Evolutionary conservation across 345 rosid genomes (phyloP).

Genomic region (Anacardium occidentale): DNA sequence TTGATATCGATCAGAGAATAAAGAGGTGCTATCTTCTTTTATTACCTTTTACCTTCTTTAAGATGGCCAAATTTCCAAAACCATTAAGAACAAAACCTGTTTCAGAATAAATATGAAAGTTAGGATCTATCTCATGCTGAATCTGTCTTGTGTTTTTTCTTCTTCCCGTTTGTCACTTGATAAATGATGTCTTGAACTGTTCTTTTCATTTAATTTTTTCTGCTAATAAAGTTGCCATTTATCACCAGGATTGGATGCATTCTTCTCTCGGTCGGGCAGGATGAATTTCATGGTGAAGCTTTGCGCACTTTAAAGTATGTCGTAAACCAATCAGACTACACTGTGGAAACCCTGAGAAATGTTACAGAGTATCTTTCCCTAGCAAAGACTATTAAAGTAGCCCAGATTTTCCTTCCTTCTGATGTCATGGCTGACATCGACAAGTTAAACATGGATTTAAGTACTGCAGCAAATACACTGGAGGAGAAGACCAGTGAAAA

Average conservation of each 20-base stretch:
- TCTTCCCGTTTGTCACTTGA: background rate
- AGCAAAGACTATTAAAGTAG: slow-evolving; percentile 84
- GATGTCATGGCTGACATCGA: slow-evolving; percentile 69
- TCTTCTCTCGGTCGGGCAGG: slow-evolving; percentile 90
- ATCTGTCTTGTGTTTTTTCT: background rate
- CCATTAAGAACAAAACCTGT: too few species aligned
- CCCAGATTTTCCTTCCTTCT: slow-evolving; percentile 73
- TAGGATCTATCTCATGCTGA: background rate
- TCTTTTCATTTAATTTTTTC: background rate
- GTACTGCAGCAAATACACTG: slow-evolving; percentile 67
- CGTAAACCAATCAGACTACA: slow-evolving; percentile 92
- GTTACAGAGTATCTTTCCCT: slow-evolving; percentile 84
- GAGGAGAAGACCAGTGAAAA: slow-evolving; percentile 68
- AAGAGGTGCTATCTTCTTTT: too few species aligned
- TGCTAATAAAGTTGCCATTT: slow-evolving; percentile 19
- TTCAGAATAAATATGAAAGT: background rate
- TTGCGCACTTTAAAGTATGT: slow-evolving; percentile 77
- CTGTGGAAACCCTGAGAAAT: slow-evolving; percentile 72
- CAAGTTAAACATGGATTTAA: slow-evolving; percentile 68
- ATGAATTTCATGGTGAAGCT: slow-evolving; percentile 71
- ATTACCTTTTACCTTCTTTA: too few species aligned
- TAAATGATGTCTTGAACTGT: background rate
- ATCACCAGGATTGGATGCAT: slow-evolving; percentile 78
- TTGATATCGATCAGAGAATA: too few species aligned
- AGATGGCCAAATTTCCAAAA: too few species aligned